These are phyloP conservation scores for Fonsecaea nubica DNA, from an alignment of 2,329 filamentous ascomycete genomes.

Conservation along the genomic window DNA sequence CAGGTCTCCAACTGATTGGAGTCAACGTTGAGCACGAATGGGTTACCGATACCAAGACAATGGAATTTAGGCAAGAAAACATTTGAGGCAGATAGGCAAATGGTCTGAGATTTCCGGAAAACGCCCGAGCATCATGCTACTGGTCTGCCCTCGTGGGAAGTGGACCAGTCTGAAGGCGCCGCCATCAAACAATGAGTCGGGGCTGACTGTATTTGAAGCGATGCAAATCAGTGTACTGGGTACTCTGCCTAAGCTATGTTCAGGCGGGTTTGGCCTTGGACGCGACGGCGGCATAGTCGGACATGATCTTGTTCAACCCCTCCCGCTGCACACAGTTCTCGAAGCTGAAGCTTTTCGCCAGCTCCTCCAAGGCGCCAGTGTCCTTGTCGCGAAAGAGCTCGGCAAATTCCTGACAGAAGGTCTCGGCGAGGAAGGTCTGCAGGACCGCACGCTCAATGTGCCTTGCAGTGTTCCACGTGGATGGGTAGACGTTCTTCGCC, in stretches of 20 bases:
- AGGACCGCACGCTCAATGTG: conserved; percentile 56
- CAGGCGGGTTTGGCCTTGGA: conserved; percentile 11
- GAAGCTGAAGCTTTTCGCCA: conserved; percentile 61
- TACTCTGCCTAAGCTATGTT: conserved; percentile 17
- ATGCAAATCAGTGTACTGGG: not conserved
- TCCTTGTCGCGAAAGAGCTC: conserved; percentile 60
- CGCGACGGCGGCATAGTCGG: conserved; percentile 48
- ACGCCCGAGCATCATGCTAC: conserved; percentile 1
- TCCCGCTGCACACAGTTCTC: conserved; percentile 62
- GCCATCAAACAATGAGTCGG: not conserved
- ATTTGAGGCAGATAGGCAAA: conserved; percentile 29
- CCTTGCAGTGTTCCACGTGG: conserved; percentile 58
- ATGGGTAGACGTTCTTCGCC: conserved; percentile 51
- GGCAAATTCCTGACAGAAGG: conserved; percentile 62
- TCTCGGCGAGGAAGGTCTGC: conserved; percentile 59
- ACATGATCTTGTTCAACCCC: conserved; percentile 59
- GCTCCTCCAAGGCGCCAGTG: conserved; percentile 60
- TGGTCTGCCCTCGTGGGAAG: not conserved
- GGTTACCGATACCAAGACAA: conserved; percentile 1
- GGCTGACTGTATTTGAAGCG: not conserved
- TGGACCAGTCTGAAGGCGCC: not conserved
- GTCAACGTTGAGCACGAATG: not conserved
- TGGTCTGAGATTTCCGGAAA: conserved; percentile 9
- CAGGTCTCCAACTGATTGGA: conserved; percentile 7
- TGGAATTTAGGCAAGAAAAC: conserved; percentile 31